Evolutionary conservation across 371 early-diverging fungal species (phyloP).

Genomic region (Mucor velutinosus): DNA sequence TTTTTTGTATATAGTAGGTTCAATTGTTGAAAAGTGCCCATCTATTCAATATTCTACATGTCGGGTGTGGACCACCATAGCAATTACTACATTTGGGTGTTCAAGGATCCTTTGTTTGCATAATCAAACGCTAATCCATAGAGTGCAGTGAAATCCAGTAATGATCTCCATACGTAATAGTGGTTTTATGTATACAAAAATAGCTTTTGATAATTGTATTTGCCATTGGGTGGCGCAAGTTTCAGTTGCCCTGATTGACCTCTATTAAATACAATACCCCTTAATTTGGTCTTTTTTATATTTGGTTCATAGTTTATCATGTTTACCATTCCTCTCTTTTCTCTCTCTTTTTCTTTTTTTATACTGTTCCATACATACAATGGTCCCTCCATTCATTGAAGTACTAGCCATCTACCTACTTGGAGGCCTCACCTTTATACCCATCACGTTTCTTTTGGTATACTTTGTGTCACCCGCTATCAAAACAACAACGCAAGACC

Average conservation of each 20-base stretch:
- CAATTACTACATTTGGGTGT: no score
- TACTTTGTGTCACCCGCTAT: conserved; percentile 2
- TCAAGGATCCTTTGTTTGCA: neutral
- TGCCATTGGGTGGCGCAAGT: neutral
- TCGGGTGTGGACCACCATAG: no score
- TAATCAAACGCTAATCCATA: neutral
- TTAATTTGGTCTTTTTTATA: neutral
- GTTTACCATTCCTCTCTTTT: conserved; percentile 7
- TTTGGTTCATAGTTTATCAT: conserved; percentile 5
- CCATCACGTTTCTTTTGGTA: conserved; percentile 17
- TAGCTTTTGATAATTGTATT: neutral
- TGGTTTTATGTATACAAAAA: neutral
- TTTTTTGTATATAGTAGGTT: no score
- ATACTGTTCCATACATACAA: neutral
- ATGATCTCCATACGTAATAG: neutral
- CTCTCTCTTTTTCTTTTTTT: neutral
- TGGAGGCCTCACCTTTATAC: conserved; percentile 41
- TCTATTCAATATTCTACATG: no score
- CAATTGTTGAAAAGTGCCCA: no score
- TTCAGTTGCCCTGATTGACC: neutral
- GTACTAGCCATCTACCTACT: conserved; percentile 28
- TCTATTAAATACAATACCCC: neutral
- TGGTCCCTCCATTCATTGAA: conserved; percentile 9
- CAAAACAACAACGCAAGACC: neutral
- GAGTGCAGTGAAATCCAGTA: neutral